Conservation (phyloP, 805 yeast genomes). For the Wickerhamomyces silvicola region DNA sequence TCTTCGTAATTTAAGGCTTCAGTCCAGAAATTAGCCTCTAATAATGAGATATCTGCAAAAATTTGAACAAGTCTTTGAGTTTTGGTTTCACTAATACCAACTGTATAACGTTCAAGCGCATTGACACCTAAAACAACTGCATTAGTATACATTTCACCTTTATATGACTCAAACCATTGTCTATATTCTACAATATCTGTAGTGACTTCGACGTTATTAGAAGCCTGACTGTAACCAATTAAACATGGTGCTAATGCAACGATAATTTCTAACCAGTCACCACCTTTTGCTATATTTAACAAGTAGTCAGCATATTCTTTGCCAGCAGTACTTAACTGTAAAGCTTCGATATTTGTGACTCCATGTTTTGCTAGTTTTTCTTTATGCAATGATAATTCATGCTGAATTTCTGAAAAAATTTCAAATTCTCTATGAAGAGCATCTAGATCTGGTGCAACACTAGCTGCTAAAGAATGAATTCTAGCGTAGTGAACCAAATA, state of each 20-base stretch:
- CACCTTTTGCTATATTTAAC: constrained; percentile 41
- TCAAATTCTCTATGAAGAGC: constrained; percentile 44
- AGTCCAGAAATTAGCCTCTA: constrained; percentile 70
- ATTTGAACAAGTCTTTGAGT: constrained; percentile 47
- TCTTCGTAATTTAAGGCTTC: constrained; percentile 27
- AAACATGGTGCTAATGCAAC: constrained; percentile 72
- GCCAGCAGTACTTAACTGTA: constrained; percentile 51
- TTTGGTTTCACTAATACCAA: constrained; percentile 35
- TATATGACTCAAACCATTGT: constrained; percentile 60
- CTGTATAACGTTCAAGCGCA: constrained; percentile 39
- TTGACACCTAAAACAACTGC: constrained; percentile 47
- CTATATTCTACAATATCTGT: constrained; percentile 25
- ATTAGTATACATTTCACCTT: constrained; percentile 47
- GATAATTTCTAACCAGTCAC: constrained; percentile 59
- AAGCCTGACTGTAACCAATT: constrained; percentile 56
- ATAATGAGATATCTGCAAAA: constrained; percentile 48
- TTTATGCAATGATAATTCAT: constrained; percentile 53
- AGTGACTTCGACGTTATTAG: constrained; percentile 27
- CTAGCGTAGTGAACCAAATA: constrained; percentile 65
- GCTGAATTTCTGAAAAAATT: constrained; percentile 44
- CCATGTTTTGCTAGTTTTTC: constrained; percentile 40
- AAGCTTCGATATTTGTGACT: constrained; percentile 37
- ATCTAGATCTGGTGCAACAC: constrained; percentile 49
- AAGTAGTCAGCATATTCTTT: constrained; percentile 56
- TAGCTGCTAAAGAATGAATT: constrained; percentile 57